phyloP scores from a whole-genome alignment of 2,329 filamentous ascomycete species.

The Geosmithia morbida region DNA sequence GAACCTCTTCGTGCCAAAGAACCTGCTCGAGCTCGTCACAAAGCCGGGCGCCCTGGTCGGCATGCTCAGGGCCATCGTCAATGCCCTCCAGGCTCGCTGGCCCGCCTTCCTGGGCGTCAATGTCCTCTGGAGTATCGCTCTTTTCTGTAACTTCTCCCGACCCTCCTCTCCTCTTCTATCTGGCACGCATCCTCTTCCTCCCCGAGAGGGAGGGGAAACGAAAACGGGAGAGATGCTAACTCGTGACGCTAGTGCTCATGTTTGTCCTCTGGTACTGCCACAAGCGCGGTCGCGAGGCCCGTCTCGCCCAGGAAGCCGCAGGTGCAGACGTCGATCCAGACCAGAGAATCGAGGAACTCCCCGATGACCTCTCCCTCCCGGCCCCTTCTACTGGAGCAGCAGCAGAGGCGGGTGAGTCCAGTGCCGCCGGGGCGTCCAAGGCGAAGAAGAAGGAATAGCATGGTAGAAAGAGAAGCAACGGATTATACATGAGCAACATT shows the following conservation, averaged over 20 bases:
- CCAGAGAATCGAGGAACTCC: slow-evolving; percentile 31
- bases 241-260: slow-evolving; percentile 49
- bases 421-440: not conserved
- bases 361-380: slow-evolving; percentile 29
- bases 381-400: slow-evolving; percentile 5
- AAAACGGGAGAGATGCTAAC: slow-evolving; percentile 3
- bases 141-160: slow-evolving; percentile 53
- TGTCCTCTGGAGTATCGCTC: slow-evolving; percentile 74
- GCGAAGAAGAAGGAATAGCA: not conserved
- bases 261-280: slow-evolving; percentile 98
- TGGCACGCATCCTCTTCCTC: not conserved
- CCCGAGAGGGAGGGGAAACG: too few species aligned
- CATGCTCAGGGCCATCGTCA: slow-evolving; percentile 81
- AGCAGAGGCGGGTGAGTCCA: slow-evolving; percentile 4
- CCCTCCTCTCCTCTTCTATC: not conserved
- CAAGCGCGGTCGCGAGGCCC: slow-evolving; percentile 78
- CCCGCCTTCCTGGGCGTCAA: slow-evolving; percentile 87
- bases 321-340: slow-evolving; percentile 20
- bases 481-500: too few species aligned
- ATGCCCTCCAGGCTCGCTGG: slow-evolving; percentile 74
- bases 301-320: slow-evolving; percentile 48
- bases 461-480: too few species aligned
- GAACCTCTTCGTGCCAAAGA: slow-evolving; percentile 56
- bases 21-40: slow-evolving; percentile 63
- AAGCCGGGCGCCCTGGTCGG: slow-evolving; percentile 77